phyloP scores from a whole-genome alignment of 2,329 filamentous ascomycete genomes.

The Piedraia hortae region DNA sequence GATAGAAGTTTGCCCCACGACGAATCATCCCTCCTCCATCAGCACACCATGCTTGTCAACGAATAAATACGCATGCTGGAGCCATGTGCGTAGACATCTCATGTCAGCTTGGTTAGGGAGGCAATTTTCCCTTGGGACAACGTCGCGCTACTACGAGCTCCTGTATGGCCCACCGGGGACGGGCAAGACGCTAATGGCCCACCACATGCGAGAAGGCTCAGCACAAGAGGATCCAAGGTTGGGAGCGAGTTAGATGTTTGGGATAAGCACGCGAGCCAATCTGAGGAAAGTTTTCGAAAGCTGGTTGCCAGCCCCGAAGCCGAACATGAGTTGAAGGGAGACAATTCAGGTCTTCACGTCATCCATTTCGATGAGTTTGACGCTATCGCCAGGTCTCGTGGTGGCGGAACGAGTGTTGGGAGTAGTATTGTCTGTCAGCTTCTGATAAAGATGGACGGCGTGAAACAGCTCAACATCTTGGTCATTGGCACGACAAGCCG shows the following conservation, averaged over 20 bases:
- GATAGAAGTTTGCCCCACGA: slow-evolving; percentile 89
- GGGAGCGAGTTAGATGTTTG: slow-evolving; percentile 94
- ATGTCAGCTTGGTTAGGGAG: too few species aligned
- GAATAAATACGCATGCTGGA: slow-evolving; percentile 77
- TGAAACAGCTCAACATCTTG: slow-evolving; percentile 75
- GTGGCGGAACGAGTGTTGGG: slow-evolving; percentile 70
- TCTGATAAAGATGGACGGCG: slow-evolving; percentile 74
- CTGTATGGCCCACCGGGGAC: slow-evolving; percentile 87
- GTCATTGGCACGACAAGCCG: slow-evolving; percentile 98
- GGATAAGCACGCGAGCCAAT: slow-evolving; percentile 92
- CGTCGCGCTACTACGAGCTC: too few species aligned
- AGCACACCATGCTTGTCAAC: slow-evolving; percentile 68
- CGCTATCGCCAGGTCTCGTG: slow-evolving; percentile 94
- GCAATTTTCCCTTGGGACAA: too few species aligned
- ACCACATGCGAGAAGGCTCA: slow-evolving; percentile 98
- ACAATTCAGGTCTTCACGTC: slow-evolving; percentile 82
- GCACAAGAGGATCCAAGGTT: slow-evolving; percentile 78
- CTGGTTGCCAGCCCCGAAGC: slow-evolving; percentile 92
- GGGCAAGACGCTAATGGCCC: slow-evolving; percentile 85
- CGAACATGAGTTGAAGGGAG: slow-evolving; percentile 90
- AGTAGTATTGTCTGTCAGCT: slow-evolving; percentile 97
- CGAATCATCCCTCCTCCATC: slow-evolving; percentile 85
- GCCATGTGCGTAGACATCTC: slow-evolving; percentile 95
- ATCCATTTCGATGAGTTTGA: slow-evolving; percentile 98
- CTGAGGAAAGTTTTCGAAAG: slow-evolving; percentile 91